Base-by-base conservation (phyloP, 2,329 filamentous ascomycete species). In the Aspergillus glaucus region DNA sequence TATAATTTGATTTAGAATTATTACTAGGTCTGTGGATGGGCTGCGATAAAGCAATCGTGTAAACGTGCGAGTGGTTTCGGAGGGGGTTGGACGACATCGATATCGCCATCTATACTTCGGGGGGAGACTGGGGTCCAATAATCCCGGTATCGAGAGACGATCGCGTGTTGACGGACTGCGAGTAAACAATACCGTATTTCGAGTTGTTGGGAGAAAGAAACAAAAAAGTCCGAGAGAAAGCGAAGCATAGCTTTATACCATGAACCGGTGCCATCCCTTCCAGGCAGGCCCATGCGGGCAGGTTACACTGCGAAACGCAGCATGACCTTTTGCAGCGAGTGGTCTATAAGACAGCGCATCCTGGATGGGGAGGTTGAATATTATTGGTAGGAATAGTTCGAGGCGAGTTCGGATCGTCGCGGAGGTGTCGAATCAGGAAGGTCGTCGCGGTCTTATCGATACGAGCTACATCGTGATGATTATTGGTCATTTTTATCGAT, bases 21-120 rank as follows among this genome's bases (percentile, higher is more conserved):
- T 60, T 64, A 64, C 62, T 65, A 51, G 55, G 51, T 59, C 59
- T 55, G 57, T 57, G 59, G 26, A 56, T 59, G 45, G 62, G 60
- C 45, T 65, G 62, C 45, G 61, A 63, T 45, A 65, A 54, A 50
- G 61, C 61, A 57, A 65, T 65, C 34, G 62, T 63, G 56, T 65
- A 65, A 28, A 52, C 54, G 52, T 64, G 62, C 32, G 62, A 63
- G 55, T 63, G 60, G 43, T 56, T 60, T 50, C 58, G 62, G 51
- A 62, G 54, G 50, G 62, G 61, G 48, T 58, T 59, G 48, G 62
- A 65, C 50, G 63, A 48, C 58, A 50, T 55, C 58, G 61, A 49
- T 59, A 50, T 55, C 57, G 61, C 62, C 62, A 65, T 65, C 62
- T 63, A 65, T 43, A 43, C 40, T 14, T 26, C 22, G 41, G 26